Base-by-base conservation (phyloP, 2,329 filamentous ascomycete species). In the Penicillium sp. region DNA sequence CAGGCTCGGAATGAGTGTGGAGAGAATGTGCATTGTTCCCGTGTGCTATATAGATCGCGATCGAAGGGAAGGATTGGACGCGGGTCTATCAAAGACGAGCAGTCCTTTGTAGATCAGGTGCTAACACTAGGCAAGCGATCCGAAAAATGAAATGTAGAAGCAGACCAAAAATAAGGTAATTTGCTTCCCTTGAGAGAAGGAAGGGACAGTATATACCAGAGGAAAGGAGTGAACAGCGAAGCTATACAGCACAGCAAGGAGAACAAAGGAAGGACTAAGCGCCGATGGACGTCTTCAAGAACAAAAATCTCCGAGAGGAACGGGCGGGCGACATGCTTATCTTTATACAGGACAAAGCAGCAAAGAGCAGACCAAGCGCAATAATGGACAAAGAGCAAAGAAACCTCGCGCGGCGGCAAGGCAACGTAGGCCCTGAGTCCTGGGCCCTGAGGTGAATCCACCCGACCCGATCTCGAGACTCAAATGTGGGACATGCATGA, bases 381-480 rank as follows among this genome's bases (percentile, higher is more conserved):
- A 59, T 44, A 49, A 59, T 44, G 49, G 47, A 58, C 50, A 35
- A 46, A 37, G 57, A 53, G 56, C 14, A 33, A 40, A 50, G 44
- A 22, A 36, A 54, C 18, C 35, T 10, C 55, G 63, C 61, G 60
- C 64, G 57, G 64, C 58, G 61, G 65, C 43, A 57, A 46, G 18
- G 40, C 40, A 44, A 46, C 40, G 41, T 18, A 6, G 39, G 19
- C 27, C 51, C 51, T 44, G 35, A 22, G 56, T 56, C 62, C 43
- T 31, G 43, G 43, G 43, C 24, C 43, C 35, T 50, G 47, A 35
- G 33, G 33, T 65, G 52, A 61, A 65, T 50, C 66, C 70, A 72
- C 65, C 70, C 39, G 70, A 71, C 65, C 60, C 52, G 62, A 59
- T 64, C 66, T 66, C 65, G 64, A 57, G 66, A 66, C 64, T 54